Evolutionary conservation across 2,329 filamentous ascomycete genomes (phyloP).

Genomic region (Amesomyces nigricolor): DNA sequence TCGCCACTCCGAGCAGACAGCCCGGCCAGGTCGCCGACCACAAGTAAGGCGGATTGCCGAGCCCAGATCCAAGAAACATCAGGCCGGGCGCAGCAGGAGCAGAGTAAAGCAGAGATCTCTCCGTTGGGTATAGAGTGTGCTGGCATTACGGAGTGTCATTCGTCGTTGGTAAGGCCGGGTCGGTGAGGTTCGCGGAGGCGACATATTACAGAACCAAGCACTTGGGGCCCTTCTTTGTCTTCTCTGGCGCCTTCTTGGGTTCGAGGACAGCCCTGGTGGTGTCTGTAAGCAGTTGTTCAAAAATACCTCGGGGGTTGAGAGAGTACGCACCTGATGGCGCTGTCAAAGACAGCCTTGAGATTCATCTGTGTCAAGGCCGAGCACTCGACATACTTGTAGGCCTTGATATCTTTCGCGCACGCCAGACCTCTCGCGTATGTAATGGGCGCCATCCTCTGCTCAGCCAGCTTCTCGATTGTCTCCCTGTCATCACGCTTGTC

Average conservation of each 20-base stretch:
- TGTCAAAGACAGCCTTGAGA: slow-evolving; percentile 97
- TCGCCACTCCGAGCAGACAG: not conserved
- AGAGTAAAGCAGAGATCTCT: slow-evolving; percentile 15
- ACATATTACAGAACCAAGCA: slow-evolving; percentile 60
- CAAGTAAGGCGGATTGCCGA: not conserved
- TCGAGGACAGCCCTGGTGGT: slow-evolving; percentile 61
- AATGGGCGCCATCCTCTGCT: slow-evolving; percentile 96
- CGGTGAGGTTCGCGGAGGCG: not conserved
- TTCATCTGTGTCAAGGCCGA: slow-evolving; percentile 95
- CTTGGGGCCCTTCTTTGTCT: slow-evolving; percentile 53
- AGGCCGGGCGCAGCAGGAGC: not conserved
- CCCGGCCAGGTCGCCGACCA: slow-evolving; percentile 5
- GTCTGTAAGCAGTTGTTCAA: not conserved
- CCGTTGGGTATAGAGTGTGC: slow-evolving; percentile 24
- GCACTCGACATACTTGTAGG: slow-evolving; percentile 97
- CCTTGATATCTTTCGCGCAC: slow-evolving; percentile 89
- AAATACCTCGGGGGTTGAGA: not conserved
- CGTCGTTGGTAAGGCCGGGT: slow-evolving; percentile 9
- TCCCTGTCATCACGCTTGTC: slow-evolving; percentile 85
- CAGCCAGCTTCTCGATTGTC: slow-evolving; percentile 73
- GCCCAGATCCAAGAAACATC: slow-evolving; percentile 13
- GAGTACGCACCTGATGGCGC: slow-evolving; percentile 83
- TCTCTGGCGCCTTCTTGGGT: slow-evolving; percentile 47
- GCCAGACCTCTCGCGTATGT: slow-evolving; percentile 86
- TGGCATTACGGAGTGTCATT: slow-evolving; percentile 18